Conservation (phyloP, 257 asterid species). For the Fraxinus excelsior region DNA sequence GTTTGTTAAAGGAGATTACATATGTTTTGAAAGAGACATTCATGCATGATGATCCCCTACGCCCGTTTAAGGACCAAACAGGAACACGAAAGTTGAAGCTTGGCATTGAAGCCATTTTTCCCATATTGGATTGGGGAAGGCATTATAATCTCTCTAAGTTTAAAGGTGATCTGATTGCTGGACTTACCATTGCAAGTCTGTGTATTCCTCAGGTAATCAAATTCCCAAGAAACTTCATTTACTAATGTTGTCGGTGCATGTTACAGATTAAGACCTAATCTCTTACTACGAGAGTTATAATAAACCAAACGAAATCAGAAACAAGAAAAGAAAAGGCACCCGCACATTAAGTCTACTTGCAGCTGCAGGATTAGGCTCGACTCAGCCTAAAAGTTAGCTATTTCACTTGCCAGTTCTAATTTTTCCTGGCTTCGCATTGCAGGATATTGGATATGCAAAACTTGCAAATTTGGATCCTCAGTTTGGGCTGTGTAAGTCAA, state of each 20-base stretch:
- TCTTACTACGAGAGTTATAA: background rate
- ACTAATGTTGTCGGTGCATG: background rate
- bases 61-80: constrained; percentile 58
- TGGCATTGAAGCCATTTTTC: constrained; percentile 55
- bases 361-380: background rate
- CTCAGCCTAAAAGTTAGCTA: background rate
- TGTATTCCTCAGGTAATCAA: constrained; percentile 75
- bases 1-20: constrained; percentile 46
- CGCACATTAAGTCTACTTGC: no score
- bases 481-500: constrained; percentile 66
- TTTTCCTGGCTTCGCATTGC: constrained; percentile 25
- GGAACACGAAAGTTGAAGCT: constrained; percentile 33
- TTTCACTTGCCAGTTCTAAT: background rate
- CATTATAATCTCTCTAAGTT: constrained; percentile 51
- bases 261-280: background rate
- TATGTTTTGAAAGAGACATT: constrained; percentile 62
- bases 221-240: background rate
- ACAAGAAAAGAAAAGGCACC: background rate
- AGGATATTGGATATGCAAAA: constrained; percentile 80
- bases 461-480: constrained; percentile 72
- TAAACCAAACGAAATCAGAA: background rate
- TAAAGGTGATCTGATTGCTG: constrained; percentile 74
- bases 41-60: constrained; percentile 70
- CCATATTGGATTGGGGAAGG: constrained; percentile 72
- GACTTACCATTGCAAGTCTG: constrained; percentile 83